Conservation (phyloP, 306 rosid genomes). For the Astragalus membranaceus region DNA sequence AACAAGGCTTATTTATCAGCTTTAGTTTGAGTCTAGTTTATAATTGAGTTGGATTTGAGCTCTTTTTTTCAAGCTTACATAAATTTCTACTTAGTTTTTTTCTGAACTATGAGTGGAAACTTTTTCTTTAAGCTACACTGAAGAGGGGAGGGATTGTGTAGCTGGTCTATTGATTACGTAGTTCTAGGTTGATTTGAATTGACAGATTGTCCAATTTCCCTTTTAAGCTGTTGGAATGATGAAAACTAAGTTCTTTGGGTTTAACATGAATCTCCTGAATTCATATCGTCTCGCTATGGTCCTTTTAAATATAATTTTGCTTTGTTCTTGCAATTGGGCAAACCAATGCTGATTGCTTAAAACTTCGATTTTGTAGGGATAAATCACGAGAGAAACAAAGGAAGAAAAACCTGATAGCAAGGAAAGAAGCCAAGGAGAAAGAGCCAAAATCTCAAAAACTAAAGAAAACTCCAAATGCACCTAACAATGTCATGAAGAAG, state of each 20-base stretch:
- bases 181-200: conserved; percentile 1
- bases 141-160: background rate
- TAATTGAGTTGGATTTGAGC: background rate
- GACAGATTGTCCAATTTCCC: background rate
- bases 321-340: background rate
- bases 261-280: background rate
- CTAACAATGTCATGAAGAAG: conserved; percentile 43
- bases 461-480: conserved; percentile 32
- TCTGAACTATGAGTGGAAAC: background rate
- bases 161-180: background rate
- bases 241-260: background rate
- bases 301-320: background rate
- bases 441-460: conserved; percentile 45
- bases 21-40: background rate
- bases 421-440: conserved; percentile 67
- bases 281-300: background rate
- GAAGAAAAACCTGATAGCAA: conserved; percentile 59
- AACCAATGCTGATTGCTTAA: conserved; percentile 10
- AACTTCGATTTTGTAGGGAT: conserved; percentile 46
- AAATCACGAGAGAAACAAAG: conserved; percentile 90
- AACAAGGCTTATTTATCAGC: background rate
- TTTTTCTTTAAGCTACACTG: background rate
- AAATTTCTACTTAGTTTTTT: background rate
- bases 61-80: background rate
- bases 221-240: background rate